phyloP scores from a whole-genome alignment of 106 monocot genomes.

The Dioscorea zingiberensis region DNA sequence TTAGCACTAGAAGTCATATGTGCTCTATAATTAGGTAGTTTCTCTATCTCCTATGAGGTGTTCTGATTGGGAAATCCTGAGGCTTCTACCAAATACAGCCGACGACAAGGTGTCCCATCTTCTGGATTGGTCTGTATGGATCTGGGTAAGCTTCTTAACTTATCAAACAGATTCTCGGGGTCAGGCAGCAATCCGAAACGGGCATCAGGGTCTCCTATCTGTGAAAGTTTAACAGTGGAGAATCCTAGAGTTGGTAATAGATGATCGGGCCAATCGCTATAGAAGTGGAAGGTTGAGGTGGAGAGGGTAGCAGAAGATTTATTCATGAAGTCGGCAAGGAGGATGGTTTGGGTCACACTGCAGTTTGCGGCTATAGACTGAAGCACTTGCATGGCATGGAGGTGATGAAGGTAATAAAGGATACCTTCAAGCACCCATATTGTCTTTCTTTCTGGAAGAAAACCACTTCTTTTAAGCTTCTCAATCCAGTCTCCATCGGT shows the following conservation, averaged over 20 bases:
- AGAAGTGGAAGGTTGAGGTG: constrained; percentile 52
- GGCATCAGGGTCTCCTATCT: constrained; percentile 84
- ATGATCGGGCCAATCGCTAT: constrained; percentile 76
- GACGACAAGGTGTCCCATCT: constrained; percentile 74
- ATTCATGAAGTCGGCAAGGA: constrained; percentile 90
- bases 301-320: constrained; percentile 54
- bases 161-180: constrained; percentile 70
- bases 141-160: constrained; percentile 68
- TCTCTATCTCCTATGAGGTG: constrained; percentile 7
- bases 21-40: too few species aligned
- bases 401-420: constrained; percentile 63
- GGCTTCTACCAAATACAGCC: constrained; percentile 81
- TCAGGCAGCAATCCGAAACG: constrained; percentile 72
- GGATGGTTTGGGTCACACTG: constrained; percentile 28
- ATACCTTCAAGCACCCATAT: constrained; percentile 90
- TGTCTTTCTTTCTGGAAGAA: constrained; percentile 49
- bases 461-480: constrained; percentile 49
- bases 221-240: constrained; percentile 47
- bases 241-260: constrained; percentile 68
- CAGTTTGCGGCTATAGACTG: constrained; percentile 48
- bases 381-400: constrained; percentile 70
- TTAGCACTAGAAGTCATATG: too few species aligned
- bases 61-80: constrained; percentile 36
- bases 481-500: constrained; percentile 52
- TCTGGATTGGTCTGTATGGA: constrained; percentile 53